phyloP scores from a whole-genome alignment of 2,329 filamentous ascomycete species.

The Septoria petroselini region DNA sequence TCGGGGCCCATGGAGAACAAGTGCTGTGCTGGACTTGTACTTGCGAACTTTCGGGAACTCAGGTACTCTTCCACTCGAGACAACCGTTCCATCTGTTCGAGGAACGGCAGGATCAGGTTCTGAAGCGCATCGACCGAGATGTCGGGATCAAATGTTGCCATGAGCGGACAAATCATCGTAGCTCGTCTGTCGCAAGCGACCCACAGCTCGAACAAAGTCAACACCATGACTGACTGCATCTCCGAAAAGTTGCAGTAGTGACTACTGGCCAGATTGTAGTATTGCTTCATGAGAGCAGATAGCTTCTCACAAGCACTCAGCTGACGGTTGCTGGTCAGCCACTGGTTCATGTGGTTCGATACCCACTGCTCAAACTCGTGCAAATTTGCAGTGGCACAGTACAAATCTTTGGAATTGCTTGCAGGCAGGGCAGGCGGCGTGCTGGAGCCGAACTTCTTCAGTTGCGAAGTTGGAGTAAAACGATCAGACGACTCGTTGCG shows the following conservation, averaged over 20 bases:
- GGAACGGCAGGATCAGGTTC: slow-evolving; percentile 51
- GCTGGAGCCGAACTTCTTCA: slow-evolving; percentile 1
- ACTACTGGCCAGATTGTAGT: slow-evolving; percentile 1
- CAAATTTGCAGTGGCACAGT: slow-evolving; percentile 11
- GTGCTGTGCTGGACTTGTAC: background rate
- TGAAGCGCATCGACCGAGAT: slow-evolving; percentile 54
- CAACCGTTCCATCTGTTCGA: slow-evolving; percentile 52
- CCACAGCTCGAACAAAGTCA: slow-evolving; percentile 59
- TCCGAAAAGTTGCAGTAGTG: slow-evolving; percentile 9
- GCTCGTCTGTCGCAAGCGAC: slow-evolving; percentile 53
- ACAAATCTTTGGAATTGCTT: background rate
- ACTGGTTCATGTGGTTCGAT: background rate
- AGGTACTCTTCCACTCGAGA: slow-evolving; percentile 52
- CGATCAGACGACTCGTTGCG: background rate
- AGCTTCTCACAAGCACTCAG: slow-evolving; percentile 1
- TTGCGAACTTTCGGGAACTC: slow-evolving; percentile 25
- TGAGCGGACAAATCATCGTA: slow-evolving; percentile 44
- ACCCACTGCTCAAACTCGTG: slow-evolving; percentile 16
- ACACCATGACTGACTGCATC: slow-evolving; percentile 41
- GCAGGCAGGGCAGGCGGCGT: slow-evolving; percentile 19
- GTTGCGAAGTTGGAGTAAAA: slow-evolving; percentile 19
- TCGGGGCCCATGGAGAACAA: background rate
- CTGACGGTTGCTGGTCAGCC: background rate
- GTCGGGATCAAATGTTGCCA: slow-evolving; percentile 53
- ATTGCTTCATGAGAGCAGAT: background rate